Percentiles rank a stretch among this genome's conserved stretches.
These are phyloP conservation scores for Plasmodium sp. DNA, from an alignment of 169 alveolate genomes.

Conservation along the genomic window DNA sequence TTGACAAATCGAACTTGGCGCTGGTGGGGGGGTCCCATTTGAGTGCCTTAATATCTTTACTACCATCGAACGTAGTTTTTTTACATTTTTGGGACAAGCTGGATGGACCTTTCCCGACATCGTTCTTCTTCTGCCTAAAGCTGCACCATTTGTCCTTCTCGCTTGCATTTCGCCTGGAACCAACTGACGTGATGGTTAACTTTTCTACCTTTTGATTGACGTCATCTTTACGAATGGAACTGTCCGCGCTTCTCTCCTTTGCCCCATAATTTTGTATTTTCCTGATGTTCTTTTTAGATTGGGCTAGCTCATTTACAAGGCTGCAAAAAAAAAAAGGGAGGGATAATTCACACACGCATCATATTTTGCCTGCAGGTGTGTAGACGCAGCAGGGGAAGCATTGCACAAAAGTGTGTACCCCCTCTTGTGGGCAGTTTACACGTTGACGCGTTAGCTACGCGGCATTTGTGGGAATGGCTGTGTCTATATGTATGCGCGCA, in stretches of 20 bases:
- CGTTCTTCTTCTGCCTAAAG: neutral
- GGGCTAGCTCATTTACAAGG: conserved; percentile 25
- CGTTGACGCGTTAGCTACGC: neutral
- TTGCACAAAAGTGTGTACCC: neutral
- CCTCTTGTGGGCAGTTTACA: neutral
- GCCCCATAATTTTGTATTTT: conserved; percentile 29
- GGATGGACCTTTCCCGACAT: neutral
- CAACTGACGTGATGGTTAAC: neutral
- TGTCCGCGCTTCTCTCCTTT: neutral
- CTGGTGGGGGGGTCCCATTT: neutral
- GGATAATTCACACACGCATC: neutral
- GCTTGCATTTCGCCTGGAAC: neutral
- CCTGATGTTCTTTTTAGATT: conserved; percentile 48
- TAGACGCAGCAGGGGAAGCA: neutral
- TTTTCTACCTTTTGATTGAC: neutral
- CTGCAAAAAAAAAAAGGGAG: neutral
- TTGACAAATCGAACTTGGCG: neutral
- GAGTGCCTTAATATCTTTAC: neutral
- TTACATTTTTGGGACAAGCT: neutral
- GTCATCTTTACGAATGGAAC: neutral
- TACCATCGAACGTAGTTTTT: neutral
- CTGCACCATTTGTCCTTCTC: conserved; percentile 6
- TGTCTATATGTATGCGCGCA: neutral
- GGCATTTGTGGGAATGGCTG: neutral
- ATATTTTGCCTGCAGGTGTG: neutral